phyloP scores from a whole-genome alignment of 2,329 filamentous ascomycete species.

The Colletotrichum melonis region DNA sequence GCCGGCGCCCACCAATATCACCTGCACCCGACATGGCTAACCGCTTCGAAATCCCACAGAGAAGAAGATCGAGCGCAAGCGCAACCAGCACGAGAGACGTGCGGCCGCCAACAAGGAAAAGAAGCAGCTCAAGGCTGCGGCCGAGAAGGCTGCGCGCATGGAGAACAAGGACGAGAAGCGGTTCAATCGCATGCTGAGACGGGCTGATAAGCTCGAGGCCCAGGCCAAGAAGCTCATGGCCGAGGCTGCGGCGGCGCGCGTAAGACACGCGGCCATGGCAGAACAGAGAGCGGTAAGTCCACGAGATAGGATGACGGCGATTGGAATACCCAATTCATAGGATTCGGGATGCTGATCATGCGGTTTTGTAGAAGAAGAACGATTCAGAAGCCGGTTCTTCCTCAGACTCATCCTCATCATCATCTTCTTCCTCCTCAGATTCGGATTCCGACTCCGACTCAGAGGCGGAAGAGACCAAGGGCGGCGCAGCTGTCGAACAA shows the following conservation, averaged over 20 bases:
- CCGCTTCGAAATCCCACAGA: slow-evolving; percentile 37
- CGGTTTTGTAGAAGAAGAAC: slow-evolving; percentile 38
- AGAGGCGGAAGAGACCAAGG: slow-evolving; percentile 38
- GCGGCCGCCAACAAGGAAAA: slow-evolving; percentile 50
- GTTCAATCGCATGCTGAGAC: slow-evolving; percentile 49
- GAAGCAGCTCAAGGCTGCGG: slow-evolving; percentile 48
- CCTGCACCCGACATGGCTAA: neutral
- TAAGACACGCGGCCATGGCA: slow-evolving; percentile 42
- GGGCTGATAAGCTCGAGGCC: slow-evolving; percentile 53
- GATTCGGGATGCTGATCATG: neutral
- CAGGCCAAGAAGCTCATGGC: slow-evolving; percentile 53
- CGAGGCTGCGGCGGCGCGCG: slow-evolving; percentile 51
- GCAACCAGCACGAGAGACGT: slow-evolving; percentile 41
- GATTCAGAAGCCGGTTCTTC: slow-evolving; percentile 37
- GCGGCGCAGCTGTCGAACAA: slow-evolving; percentile 39
- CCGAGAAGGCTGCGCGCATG: slow-evolving; percentile 42
- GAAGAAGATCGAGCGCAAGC: slow-evolving; percentile 41
- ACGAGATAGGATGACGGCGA: neutral
- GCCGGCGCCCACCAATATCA: neutral
- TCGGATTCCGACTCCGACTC: slow-evolving; percentile 31
- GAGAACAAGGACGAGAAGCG: slow-evolving; percentile 50
- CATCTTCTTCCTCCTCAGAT: neutral
- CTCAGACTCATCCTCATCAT: slow-evolving; percentile 35
- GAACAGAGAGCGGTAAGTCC: slow-evolving; percentile 40
- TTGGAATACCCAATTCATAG: no score